Percentiles rank a stretch among this genome's conserved stretches.
phyloP scores from a whole-genome alignment of 148 eudicot genomes.

The Beta vulgaris region DNA sequence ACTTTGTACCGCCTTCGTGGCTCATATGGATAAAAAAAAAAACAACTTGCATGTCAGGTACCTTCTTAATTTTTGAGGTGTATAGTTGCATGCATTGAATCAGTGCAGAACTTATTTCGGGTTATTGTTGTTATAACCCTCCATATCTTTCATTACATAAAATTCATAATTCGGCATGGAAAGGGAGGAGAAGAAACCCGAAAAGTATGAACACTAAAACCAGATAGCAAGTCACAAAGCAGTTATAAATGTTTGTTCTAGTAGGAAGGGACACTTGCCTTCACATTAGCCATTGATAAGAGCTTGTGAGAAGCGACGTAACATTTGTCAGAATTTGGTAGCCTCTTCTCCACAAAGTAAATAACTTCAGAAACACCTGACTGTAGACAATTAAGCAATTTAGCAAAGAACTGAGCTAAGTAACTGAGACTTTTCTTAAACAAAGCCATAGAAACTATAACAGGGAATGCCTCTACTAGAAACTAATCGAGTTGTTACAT shows the following conservation, averaged over 20 bases:
- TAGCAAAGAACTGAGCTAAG: background rate
- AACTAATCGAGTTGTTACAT: background rate
- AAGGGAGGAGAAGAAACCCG: no score
- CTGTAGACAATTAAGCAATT: conserved; percentile 32
- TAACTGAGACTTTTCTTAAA: background rate
- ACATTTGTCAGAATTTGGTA: conserved; percentile 53
- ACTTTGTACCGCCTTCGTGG: no score
- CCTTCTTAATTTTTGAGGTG: background rate
- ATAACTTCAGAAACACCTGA: conserved; percentile 92
- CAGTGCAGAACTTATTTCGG: no score
- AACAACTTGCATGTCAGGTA: background rate
- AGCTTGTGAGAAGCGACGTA: conserved; percentile 87
- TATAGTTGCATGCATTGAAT: no score
- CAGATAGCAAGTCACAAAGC: no score
- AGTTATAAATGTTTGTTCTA: no score
- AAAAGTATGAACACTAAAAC: no score
- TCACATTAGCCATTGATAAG: conserved; percentile 66
- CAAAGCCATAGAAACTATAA: background rate
- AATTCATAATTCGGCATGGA: no score
- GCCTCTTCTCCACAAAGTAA: conserved; percentile 79
- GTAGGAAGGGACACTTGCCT: conserved; percentile 38
- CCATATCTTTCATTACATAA: no score
- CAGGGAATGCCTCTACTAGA: background rate
- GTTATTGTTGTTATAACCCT: no score
- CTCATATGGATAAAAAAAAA: no score